phyloP scores from a whole-genome alignment of 2,329 filamentous ascomycete species.

The Trichoderma afroharzianum region DNA sequence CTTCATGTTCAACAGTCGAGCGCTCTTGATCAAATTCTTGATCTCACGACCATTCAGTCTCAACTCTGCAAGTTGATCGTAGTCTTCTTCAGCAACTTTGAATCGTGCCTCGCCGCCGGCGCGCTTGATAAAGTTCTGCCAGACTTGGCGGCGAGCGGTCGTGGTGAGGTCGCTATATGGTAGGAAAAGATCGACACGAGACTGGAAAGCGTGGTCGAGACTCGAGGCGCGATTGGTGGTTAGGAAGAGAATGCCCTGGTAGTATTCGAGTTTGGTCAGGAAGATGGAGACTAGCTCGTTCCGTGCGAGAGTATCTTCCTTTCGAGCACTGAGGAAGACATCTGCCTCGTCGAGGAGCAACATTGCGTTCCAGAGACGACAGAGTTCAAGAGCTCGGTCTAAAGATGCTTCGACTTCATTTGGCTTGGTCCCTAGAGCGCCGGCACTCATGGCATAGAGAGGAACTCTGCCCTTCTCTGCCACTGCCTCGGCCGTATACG shows the following conservation, averaged over 20 bases:
- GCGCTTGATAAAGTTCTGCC: background rate
- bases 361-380: conserved; percentile 47
- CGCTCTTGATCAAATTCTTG: background rate
- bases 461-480: conserved; percentile 30
- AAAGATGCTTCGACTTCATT: conserved; percentile 31
- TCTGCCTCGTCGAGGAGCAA: conserved; percentile 43
- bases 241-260: conserved; percentile 29
- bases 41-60: background rate
- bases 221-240: background rate
- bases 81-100: background rate
- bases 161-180: background rate
- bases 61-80: background rate
- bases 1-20: background rate
- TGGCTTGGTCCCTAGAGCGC: conserved; percentile 29
- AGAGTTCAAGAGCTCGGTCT: conserved; percentile 29
- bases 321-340: conserved; percentile 36
- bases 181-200: background rate
- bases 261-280: conserved; percentile 35
- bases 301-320: conserved; percentile 30
- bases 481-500: conserved; percentile 40
- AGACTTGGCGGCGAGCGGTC: background rate
- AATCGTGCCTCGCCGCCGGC: background rate
- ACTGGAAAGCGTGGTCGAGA: background rate
- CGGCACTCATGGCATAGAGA: background rate
- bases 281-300: conserved; percentile 41